phyloP scores from a whole-genome alignment of 2,329 filamentous ascomycete genomes.

The Ascocoryne sarcoides region DNA sequence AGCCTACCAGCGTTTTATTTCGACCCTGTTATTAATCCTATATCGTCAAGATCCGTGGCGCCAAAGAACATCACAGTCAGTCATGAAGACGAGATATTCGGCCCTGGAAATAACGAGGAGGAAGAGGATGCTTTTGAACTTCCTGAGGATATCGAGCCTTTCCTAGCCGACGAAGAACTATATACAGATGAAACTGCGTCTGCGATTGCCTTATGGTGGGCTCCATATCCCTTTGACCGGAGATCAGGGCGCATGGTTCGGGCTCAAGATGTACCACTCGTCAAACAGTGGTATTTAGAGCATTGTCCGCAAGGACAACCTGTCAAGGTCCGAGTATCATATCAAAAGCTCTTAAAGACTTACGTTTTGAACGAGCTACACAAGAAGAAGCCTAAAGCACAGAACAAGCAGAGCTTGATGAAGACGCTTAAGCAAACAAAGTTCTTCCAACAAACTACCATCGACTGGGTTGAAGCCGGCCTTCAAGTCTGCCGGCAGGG shows the following conservation, averaged over 20 bases:
- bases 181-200: conserved; percentile 83
- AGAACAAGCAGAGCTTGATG: conserved; percentile 89
- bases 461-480: conserved; percentile 98
- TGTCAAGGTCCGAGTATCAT: conserved; percentile 95
- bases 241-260: conserved; percentile 93
- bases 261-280: conserved; percentile 89
- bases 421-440: conserved; percentile 90
- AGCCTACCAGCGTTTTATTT: conserved; percentile 95
- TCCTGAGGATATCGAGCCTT: conserved; percentile 72
- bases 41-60: conserved; percentile 87
- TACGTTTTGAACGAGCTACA: conserved; percentile 95
- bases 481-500: conserved; percentile 96
- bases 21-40: conserved; percentile 94
- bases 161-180: conserved; percentile 80
- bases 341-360: conserved; percentile 94
- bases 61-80: conserved; percentile 88
- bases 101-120: conserved; percentile 63
- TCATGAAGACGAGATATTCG: conserved; percentile 92
- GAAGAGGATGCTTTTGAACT: conserved; percentile 78
- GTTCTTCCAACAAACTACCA: conserved; percentile 98
- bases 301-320: conserved; percentile 86
- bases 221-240: conserved; percentile 89
- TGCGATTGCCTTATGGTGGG: conserved; percentile 96
- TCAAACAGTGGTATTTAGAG: conserved; percentile 98
- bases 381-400: conserved; percentile 88